Evolutionary conservation across 2,329 filamentous ascomycete genomes (phyloP), one percentile per base, ranked within the genome.

Genomic region (Pyrenophora teres): DNA sequence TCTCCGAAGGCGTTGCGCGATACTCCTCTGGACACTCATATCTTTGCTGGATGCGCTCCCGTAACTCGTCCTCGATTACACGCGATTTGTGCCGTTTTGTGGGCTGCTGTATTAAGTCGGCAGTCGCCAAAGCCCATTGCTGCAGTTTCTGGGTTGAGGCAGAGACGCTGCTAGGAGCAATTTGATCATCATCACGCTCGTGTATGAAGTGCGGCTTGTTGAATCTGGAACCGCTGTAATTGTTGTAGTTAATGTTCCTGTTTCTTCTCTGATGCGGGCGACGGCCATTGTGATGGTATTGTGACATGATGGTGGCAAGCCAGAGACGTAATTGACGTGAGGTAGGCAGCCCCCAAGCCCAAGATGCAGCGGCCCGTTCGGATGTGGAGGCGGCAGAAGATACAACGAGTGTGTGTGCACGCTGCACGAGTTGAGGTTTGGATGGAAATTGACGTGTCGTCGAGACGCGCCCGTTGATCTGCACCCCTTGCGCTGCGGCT

Each of bases 101-200:
- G 9, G 36, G 35, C 0, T 50, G 31, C 19, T 53, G 46, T 4
- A 37, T 27, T 27, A 57, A 44, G 18, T 35, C 41, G 9, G 52
- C 54, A 8, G 57, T 60, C 13, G 36, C 15, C 5, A 56, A 23
- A 8, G 52, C 55, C 52, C 55, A 60, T 9, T 33, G 42, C 32
- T 56, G 45, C 21, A 60, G 57, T 36, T 43, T 32, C 13, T 44
- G 18, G 6, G 41, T 35, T 2, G 57, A 50, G 9, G 18, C 9
- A 3, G 46, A 50, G n/a, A 50, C 46, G 18, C 32, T 40, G 44
- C 16, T 33, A 6, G 50, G 55, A 3, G 47, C 50, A 18, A 59
- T 60, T 9, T 52, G 52, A 10, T 58, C 52, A 15, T 60, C 52
- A 0, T 52, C 44, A 18, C 39, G 48, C 19, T 56, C 43, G 7